These are phyloP conservation scores for Kwoniella newhampshirensis DNA, from an alignment of 768 basidiomycete genomes.

Conservation along the genomic window DNA sequence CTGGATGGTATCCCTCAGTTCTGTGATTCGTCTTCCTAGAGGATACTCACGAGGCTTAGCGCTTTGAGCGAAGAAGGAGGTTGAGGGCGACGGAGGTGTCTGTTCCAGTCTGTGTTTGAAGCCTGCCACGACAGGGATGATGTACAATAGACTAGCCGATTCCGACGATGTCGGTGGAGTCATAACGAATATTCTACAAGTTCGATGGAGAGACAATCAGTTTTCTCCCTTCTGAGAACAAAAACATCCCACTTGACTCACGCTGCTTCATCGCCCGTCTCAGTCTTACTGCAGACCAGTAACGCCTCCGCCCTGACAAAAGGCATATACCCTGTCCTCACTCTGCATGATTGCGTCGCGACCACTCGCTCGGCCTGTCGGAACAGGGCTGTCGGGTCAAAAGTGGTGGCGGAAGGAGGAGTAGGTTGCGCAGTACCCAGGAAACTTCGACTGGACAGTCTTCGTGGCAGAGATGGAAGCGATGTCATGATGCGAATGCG, in stretches of 20 bases:
- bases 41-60: constrained; percentile 39
- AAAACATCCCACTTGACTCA: too few species aligned
- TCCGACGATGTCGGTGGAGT: neutral
- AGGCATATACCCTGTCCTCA: constrained; percentile 17
- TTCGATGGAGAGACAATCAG: too few species aligned
- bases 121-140: constrained; percentile 23
- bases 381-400: constrained; percentile 16
- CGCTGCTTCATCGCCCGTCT: constrained; percentile 17
- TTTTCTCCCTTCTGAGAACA: too few species aligned
- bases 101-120: constrained; percentile 36
- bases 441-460: constrained; percentile 11
- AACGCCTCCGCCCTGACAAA: constrained; percentile 22
- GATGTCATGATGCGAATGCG: constrained; percentile 10
- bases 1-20: constrained; percentile 14
- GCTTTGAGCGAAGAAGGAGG: constrained; percentile 41
- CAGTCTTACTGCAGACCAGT: constrained; percentile 17
- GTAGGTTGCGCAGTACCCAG: constrained; percentile 12
- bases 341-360: constrained; percentile 20
- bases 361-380: constrained; percentile 20
- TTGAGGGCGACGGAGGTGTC: constrained; percentile 42
- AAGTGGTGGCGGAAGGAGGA: constrained; percentile 6
- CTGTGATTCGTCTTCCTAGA: constrained; percentile 2
- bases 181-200: constrained; percentile 26
- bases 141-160: constrained; percentile 18
- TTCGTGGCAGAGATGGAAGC: constrained; percentile 13